Evolutionary conservation across 768 basidiomycete species (phyloP), one percentile per base, ranked within the genome.

Genomic region (Amanita muscaria): DNA sequence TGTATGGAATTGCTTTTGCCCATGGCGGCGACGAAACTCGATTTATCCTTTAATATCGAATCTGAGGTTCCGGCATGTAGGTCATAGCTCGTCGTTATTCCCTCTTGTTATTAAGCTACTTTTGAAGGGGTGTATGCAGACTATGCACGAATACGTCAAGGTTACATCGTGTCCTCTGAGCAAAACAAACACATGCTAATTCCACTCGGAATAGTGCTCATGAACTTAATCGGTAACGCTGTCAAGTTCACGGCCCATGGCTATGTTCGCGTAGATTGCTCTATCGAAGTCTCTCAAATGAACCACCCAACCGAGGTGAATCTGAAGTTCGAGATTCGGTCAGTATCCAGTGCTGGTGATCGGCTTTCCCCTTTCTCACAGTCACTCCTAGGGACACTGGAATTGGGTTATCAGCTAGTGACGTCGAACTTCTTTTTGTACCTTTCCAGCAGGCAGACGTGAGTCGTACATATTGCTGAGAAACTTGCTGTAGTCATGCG

Each of bases 141-240:
- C 54, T 79, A 83, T 49, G 79, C 80, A 3, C 75, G 83, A 16
- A 83, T 85, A 39, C 75, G 82, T 35, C 83, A 87, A 73, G 76
- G 81, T 77, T 51, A 25, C 49, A 40, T 16, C 9, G 10, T 18
- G 51, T 50, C 14, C 9, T 48, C 19, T 16, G 14, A 25, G 2
- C 14, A n/a, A 12, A 25, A 2, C 14, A n/a, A 12, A 42, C 45
- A 25, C 15, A 24, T 33, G 15, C n/a, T 40, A 9, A 33, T 5
- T 44, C 43, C 19, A 18, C 19, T 47, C 49, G 49, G 22, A 18
- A 15, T 51, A 82, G 82, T 84, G 8, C 60, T 85, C 16, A 84
- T 84, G 81, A 87, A 87, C 56, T 59, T 85, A 39, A 79, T 85
- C 38, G 83, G 81, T 6, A 87, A 87, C 54, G 81, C 81, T 3